Evolutionary conservation across 2,329 filamentous ascomycete genomes (phyloP), one percentile per base, ranked within the genome.

Genomic region (Fusarium dlaminii): DNA sequence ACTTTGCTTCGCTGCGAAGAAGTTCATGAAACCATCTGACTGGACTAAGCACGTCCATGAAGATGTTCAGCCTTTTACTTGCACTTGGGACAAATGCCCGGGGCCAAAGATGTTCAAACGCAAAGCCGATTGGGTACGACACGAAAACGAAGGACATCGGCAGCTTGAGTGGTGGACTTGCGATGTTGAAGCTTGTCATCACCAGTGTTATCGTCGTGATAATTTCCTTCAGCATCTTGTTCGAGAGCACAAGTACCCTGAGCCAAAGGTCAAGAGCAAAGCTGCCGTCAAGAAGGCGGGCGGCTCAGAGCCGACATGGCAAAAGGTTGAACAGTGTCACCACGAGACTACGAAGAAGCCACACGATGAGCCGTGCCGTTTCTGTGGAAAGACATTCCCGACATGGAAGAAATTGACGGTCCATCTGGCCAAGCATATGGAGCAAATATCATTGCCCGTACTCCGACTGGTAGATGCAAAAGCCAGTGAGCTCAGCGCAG

Each of bases 1-100:
- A 42, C 85, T 98, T 29, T 98, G 95, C 83, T 98, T 94, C 84
- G 90, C 92, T 75, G 88, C 91, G 59, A 97, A 96, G 86, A 94
- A 91, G 77, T 95, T 96, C 77, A 90, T 92, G 77, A 98, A 98
- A 81, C 95, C 95, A 22, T 98, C 95, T 0, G 95, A 98, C 82
- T 98, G 95, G 95, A 97, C 95, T 4, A 98, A 98, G 81, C 95
- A 98, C 79, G 94, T 98, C 2, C 94, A 97, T 77, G 95, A 98
- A 82, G 95, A 98, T 80, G 90, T 98, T 2, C 93, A 96, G 80
- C 95, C 95, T 1, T 98, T 98, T 76, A 97, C 94, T 7, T 98
- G 95, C 82, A 98, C 95, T 0, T 98, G 96, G 85, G 90, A 93
- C 5, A 88, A 90, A 57, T 98, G 95, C 80, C 89, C 89, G 14